Evolutionary conservation across 1,139 yeast species (phyloP), one percentile per base, ranked within the genome.

Genomic region (Pichia kudriavzevii): DNA sequence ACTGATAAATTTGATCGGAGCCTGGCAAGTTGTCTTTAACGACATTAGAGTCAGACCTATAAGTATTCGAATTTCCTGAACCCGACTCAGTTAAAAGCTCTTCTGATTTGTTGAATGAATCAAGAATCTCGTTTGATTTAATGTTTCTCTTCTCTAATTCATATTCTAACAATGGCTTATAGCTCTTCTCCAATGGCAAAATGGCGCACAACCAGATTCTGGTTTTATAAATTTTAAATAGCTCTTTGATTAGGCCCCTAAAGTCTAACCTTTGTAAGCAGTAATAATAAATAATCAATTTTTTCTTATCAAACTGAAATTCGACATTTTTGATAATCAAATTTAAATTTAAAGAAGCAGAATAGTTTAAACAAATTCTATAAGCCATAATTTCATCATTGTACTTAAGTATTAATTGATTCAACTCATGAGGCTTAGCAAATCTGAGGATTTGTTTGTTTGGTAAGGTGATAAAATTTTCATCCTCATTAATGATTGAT

Each of bases 161-260:
- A 39, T 56, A 49, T 14, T 51, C 53, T 26, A 55, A 43, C 10
- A 56, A 44, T 6, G 58, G 55, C 31, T 47, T 45, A 34, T 43
- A 50, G 14, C 52, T 46, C 24, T 48, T 50, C 28, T 60, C 64
- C 11, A 54, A 45, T 11, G 64, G 63, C 26, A 68, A 61, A 16
- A 88, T 87, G 0, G 97, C 96, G 64, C 96, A 88, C 60, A 88
- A 69, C 98, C 98, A 93, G 50, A 91, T 91, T 56, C 98, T 73
- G 0, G 98, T 91, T 62, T 91, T 91, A 68, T 87, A 91, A 42
- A 87, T 81, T 51, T 91, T 82, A 67, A 91, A 91, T 41, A 91
- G 65, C 53, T 91, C 97, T 48, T 91, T 82, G 42, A 91, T 93
- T 48, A 93, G 70, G 20, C 82, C 93, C 48, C 98, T 69, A 58